A percentile compares a stretch with the other conserved stretches of the same genome.
phyloP scores from a whole-genome alignment of 148 eudicot genomes.

The Vaccinium macrocarpon region DNA sequence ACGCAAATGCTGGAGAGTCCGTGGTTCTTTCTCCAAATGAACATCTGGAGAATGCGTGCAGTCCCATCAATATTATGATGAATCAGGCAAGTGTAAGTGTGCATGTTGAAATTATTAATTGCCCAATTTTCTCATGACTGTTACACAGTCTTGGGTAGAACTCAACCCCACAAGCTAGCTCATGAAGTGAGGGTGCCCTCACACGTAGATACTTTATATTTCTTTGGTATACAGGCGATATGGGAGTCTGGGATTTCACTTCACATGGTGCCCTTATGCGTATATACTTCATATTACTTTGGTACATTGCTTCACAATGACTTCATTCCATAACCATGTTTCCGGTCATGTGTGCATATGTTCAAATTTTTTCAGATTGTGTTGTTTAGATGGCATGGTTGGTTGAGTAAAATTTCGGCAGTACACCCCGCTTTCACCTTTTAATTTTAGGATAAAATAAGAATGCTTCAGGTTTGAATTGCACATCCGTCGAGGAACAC shows the following conservation, averaged over 20 bases:
- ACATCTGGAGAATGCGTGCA: constrained; percentile 18
- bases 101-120: neutral
- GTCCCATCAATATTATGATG: constrained; percentile 17
- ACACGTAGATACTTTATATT: too few relatives aligned
- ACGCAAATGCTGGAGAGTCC: constrained; percentile 30
- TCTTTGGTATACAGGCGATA: too few relatives aligned
- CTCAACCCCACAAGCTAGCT: too few relatives aligned
- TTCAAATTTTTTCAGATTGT: neutral
- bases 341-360: neutral
- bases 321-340: neutral
- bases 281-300: too few relatives aligned
- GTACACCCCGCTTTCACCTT: neutral
- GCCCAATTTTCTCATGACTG: neutral
- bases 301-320: neutral
- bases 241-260: too few relatives aligned
- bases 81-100: constrained; percentile 53
- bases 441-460: neutral
- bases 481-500: neutral
- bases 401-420: neutral
- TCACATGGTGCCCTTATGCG: too few relatives aligned
- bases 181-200: too few relatives aligned
- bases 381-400: neutral
- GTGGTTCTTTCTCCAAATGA: constrained; percentile 37
- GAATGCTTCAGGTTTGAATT: constrained; percentile 9
- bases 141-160: too few relatives aligned